Conservation (phyloP, 495 filamentous ascomycete species). For the Tirmania nivea region DNA sequence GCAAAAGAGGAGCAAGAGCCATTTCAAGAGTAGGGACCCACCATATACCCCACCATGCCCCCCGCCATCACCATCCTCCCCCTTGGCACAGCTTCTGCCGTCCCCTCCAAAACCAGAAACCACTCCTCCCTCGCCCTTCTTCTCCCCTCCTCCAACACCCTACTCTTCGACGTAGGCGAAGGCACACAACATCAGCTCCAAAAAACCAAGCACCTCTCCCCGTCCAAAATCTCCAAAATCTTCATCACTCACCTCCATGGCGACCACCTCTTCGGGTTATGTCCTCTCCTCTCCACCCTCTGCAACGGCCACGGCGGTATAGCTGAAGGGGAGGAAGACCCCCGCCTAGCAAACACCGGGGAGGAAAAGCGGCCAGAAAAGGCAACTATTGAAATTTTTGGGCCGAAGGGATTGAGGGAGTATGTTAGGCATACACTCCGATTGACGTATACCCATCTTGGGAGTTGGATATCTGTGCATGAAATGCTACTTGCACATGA, state of each 20-base stretch:
- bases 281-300: conserved; percentile 11
- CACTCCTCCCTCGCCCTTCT: conserved; percentile 14
- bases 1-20: too few relatives aligned
- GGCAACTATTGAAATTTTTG: conserved; percentile 9
- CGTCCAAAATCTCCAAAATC: conserved; percentile 10
- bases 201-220: conserved; percentile 4
- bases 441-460: conserved; percentile 8
- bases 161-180: conserved; percentile 14
- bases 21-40: too few relatives aligned
- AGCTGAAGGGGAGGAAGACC: conserved; percentile 4
- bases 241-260: conserved; percentile 17
- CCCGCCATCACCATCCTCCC: conserved; percentile 9
- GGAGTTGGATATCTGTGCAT: conserved; percentile 8
- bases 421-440: conserved; percentile 5
- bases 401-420: conserved; percentile 8
- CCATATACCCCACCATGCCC: conserved; percentile 4
- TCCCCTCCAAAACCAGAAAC: conserved; percentile 9
- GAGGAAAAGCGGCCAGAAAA: neutral
- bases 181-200: conserved; percentile 14
- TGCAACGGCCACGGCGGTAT: conserved; percentile 11
- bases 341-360: neutral
- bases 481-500: conserved; percentile 8
- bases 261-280: conserved; percentile 14
- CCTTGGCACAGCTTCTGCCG: conserved; percentile 13
- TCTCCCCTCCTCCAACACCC: conserved; percentile 11